A percentile compares a stretch with the other conserved stretches of the same genome.
Conservation (phyloP, 2,329 filamentous ascomycete species). For the Aspergillus melleus region DNA sequence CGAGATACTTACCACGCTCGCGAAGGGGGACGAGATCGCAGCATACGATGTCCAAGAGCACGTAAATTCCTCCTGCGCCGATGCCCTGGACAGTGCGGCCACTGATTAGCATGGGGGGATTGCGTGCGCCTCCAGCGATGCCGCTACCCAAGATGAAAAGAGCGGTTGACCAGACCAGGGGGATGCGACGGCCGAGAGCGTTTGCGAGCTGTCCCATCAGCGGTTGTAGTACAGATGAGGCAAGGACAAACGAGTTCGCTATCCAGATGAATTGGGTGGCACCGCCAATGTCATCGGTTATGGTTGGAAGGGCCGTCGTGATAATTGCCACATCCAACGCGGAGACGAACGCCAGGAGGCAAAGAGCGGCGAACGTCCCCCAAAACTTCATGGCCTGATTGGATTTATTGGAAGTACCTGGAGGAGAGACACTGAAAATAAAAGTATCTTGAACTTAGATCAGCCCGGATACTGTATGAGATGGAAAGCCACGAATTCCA, state of each 20-base stretch:
- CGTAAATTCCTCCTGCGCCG: conserved; percentile 47
- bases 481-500: not conserved
- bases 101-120: conserved; percentile 50
- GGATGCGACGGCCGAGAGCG: conserved; percentile 52
- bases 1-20: conserved; percentile 28
- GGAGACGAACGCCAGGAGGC: conserved; percentile 30
- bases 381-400: conserved; percentile 10
- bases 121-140: conserved; percentile 51
- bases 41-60: conserved; percentile 47
- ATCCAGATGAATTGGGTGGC: conserved; percentile 39
- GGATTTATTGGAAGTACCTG: not conserved
- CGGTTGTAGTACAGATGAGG: conserved; percentile 49
- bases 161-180: conserved; percentile 41
- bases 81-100: conserved; percentile 58
- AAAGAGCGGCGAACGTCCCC: conserved; percentile 28
- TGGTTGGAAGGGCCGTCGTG: conserved; percentile 44
- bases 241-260: conserved; percentile 33
- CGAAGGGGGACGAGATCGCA: conserved; percentile 48
- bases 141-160: conserved; percentile 56
- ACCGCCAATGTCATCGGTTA: conserved; percentile 32
- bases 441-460: too few species aligned
- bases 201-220: conserved; percentile 53
- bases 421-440: too few species aligned
- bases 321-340: conserved; percentile 41
- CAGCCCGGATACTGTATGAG: too few species aligned